Evolutionary conservation across 306 rosid genomes (phyloP).

Genomic region (Trifolium subterraneum): DNA sequence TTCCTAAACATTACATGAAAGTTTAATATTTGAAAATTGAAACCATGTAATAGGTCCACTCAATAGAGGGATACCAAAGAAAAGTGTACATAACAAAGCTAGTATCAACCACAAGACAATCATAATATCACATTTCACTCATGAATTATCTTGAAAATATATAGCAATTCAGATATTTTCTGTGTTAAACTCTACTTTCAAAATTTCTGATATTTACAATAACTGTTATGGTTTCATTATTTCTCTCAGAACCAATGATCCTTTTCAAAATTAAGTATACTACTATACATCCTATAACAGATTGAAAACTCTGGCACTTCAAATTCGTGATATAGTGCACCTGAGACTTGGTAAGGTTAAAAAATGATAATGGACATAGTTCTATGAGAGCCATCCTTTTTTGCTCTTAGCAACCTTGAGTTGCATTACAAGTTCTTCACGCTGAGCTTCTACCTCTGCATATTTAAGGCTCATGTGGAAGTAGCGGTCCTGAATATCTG

Average conservation of each 20-base stretch:
- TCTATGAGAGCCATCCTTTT: slow-evolving; percentile 74
- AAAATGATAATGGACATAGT: slow-evolving; percentile 25
- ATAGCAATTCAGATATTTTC: too few species aligned
- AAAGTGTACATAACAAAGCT: slow-evolving; percentile 24
- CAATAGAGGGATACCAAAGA: background rate
- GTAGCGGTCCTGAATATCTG: slow-evolving; percentile 86
- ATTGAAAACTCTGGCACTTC: slow-evolving; percentile 44
- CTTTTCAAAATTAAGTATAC: slow-evolving; percentile 19
- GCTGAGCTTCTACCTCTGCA: slow-evolving; percentile 90
- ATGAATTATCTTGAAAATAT: too few species aligned
- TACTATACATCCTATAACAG: slow-evolving; percentile 25
- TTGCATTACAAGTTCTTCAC: slow-evolving; percentile 94
- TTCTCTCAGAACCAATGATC: slow-evolving; percentile 37
- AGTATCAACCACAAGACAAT: slow-evolving; percentile 28
- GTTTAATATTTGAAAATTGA: slow-evolving; percentile 6
- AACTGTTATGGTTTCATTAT: slow-evolving; percentile 27
- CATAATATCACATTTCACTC: background rate
- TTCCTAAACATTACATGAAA: slow-evolving; percentile 7
- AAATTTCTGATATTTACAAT: slow-evolving; percentile 53
- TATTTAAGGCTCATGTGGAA: slow-evolving; percentile 88
- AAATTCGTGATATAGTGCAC: slow-evolving; percentile 44
- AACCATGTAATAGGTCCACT: background rate
- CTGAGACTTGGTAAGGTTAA: slow-evolving; percentile 47
- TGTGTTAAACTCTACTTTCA: slow-evolving; percentile 42
- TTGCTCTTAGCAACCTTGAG: slow-evolving; percentile 57